A percentile compares a stretch with the other conserved stretches of the same genome.
Evolutionary conservation across 78 protist genomes (phyloP).

Genomic region (Monosiga brevicollis): DNA sequence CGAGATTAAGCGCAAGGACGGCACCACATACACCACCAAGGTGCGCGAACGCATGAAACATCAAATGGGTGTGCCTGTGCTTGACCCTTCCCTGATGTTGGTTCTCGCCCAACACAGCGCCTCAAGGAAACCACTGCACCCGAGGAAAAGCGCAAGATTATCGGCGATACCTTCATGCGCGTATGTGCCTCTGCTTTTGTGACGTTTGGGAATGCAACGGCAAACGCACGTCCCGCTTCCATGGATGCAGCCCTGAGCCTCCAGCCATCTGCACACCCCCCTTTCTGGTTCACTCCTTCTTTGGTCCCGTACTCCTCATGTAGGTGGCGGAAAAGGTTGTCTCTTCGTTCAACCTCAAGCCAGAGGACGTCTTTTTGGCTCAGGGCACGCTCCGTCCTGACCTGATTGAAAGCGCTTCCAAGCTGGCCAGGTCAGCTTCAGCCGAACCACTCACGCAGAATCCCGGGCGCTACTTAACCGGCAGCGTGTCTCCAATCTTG

Average conservation of each 20-base stretch:
- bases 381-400: slow-evolving; percentile 95
- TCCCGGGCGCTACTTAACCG: no score
- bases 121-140: slow-evolving; percentile 18
- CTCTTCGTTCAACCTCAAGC: slow-evolving; percentile 25
- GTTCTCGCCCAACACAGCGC: neutral
- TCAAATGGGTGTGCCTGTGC: no score
- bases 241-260: no score
- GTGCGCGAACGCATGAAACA: neutral
- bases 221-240: no score
- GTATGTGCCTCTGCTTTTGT: no score
- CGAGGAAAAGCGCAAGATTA: slow-evolving; percentile 82
- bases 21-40: neutral
- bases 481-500: no score
- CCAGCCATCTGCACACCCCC: no score
- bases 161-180: slow-evolving; percentile 93
- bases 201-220: no score
- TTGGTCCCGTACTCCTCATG: no score
- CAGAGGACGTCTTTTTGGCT: slow-evolving; percentile 52
- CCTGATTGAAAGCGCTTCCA: slow-evolving; percentile 82
- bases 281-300: no score
- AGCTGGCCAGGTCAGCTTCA: slow-evolving; percentile 33
- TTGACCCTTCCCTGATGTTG: no score
- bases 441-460: no score
- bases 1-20: slow-evolving; percentile 19
- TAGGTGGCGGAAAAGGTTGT: slow-evolving; percentile 36